phyloP scores from a whole-genome alignment of 352 stramenopile genomes.

The Phytophthora multivora region DNA sequence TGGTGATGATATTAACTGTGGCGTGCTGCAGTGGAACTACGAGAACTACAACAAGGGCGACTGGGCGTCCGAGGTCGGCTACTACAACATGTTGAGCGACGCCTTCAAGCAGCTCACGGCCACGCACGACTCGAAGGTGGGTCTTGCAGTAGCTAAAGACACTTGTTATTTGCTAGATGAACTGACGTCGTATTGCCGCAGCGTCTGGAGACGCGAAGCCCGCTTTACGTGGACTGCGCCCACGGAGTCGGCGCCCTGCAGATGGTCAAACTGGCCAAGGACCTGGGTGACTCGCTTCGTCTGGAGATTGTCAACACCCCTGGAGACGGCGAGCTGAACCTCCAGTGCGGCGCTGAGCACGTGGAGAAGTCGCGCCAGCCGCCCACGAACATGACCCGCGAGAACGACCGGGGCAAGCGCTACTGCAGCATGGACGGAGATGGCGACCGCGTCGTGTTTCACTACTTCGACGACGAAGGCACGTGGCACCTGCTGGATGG shows the following conservation, averaged over 20 bases:
- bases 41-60: constrained; percentile 89
- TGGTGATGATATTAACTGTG: background rate
- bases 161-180: background rate
- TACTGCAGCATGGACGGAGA: constrained; percentile 97
- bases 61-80: constrained; percentile 92
- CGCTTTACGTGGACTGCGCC: constrained; percentile 93
- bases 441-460: constrained; percentile 98
- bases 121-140: constrained; percentile 72
- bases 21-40: constrained; percentile 75
- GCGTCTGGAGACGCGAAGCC: constrained; percentile 77
- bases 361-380: constrained; percentile 94
- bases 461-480: constrained; percentile 87
- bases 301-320: constrained; percentile 85
- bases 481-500: constrained; percentile 94
- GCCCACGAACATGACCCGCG: constrained; percentile 67
- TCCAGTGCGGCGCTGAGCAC: constrained; percentile 96
- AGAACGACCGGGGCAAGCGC: constrained; percentile 72
- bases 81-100: constrained; percentile 94
- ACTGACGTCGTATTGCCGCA: constrained; percentile 22
- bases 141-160: background rate
- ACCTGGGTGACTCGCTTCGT: constrained; percentile 78
- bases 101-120: constrained; percentile 93
- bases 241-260: constrained; percentile 92
- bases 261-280: constrained; percentile 76
- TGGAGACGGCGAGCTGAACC: constrained; percentile 93